phyloP scores from a whole-genome alignment of 129 eudicot species.

The Flaveria trinervia region DNA sequence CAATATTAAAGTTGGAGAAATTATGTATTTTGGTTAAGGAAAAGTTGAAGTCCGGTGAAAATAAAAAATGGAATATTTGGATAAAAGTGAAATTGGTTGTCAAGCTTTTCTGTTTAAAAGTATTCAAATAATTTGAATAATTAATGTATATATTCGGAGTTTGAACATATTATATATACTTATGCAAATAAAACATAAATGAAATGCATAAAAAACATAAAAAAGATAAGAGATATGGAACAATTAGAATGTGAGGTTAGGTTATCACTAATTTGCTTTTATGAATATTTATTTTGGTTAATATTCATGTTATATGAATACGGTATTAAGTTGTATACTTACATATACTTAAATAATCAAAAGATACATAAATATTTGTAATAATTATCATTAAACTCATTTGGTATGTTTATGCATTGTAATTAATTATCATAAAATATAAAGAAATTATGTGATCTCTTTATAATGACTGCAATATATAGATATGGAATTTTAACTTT shows the following conservation, averaged over 20 bases:
- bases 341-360: background rate
- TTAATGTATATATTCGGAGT: background rate
- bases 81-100: constrained; percentile 97
- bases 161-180: background rate
- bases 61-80: constrained; percentile 39
- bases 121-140: background rate
- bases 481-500: constrained; percentile 1
- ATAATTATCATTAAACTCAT: background rate
- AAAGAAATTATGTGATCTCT: background rate
- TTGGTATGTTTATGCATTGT: background rate
- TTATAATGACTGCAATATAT: background rate
- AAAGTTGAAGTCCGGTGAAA: constrained; percentile 80
- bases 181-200: background rate
- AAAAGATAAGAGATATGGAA: background rate
- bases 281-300: background rate
- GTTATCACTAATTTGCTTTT: background rate
- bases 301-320: background rate
- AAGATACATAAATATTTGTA: background rate
- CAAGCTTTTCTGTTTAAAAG: constrained; percentile 47
- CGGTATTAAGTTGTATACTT: background rate
- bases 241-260: background rate
- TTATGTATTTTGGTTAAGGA: constrained; percentile 77
- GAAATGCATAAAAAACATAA: background rate
- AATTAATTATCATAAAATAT: constrained; percentile 7
- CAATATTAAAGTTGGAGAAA: constrained; percentile 48